Evolutionary conservation across 163 green algal species (phyloP).

Genomic region (Chlamydomonas reinhardtii): DNA sequence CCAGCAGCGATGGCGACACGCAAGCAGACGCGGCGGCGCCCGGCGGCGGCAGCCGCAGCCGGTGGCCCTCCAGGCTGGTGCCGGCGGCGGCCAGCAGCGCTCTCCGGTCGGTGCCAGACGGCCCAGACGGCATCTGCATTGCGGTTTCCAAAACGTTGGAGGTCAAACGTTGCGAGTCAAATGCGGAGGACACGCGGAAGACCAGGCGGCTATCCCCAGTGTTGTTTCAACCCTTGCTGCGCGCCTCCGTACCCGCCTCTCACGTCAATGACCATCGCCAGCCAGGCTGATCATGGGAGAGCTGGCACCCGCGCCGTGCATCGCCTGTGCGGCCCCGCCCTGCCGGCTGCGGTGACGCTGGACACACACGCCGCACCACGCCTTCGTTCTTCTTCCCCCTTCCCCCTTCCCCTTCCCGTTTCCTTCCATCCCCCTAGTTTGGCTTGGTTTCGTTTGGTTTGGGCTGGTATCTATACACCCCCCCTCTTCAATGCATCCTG

Average conservation of each 20-base stretch:
- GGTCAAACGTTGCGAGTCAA: no score
- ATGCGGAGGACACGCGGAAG: no score
- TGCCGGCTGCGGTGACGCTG: no score
- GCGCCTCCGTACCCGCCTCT: neutral
- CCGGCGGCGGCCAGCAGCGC: neutral
- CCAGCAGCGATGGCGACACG: neutral
- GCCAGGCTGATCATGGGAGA: neutral
- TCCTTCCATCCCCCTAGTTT: neutral
- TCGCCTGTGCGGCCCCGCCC: no score
- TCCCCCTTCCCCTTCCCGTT: neutral
- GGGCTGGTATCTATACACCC: no score
- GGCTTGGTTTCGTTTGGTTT: no score
- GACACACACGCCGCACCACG: no score
- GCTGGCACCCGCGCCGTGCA: no score
- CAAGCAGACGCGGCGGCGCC: neutral
- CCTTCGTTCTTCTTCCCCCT: neutral
- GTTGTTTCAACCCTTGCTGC: neutral
- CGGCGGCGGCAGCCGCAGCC: neutral
- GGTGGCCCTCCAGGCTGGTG: neutral
- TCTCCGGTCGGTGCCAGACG: neutral
- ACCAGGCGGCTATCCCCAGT: no score
- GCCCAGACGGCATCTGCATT: neutral
- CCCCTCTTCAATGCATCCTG: no score
- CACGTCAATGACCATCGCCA: neutral
- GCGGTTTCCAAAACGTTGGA: no score